Evolutionary conservation across 129 eudicot species (phyloP), one percentile per base, ranked within the genome.

Genomic region (Centrapalus pauciflorus): DNA sequence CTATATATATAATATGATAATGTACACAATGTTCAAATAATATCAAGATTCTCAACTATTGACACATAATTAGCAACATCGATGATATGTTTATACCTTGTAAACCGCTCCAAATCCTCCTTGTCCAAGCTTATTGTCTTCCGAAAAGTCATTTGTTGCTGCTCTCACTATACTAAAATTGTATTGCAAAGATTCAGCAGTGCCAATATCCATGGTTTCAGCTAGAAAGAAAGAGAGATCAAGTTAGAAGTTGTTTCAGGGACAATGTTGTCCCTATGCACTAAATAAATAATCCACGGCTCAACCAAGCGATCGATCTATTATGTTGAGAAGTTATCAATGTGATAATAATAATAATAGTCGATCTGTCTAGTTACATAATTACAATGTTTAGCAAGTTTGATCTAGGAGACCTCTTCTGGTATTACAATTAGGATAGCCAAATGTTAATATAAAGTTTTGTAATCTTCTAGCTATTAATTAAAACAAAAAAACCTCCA

Each of bases 71-170:
- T 1, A 13, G 7, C 29, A 6, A 23, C 25, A 35, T 14, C 1
- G 12, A 11, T 49, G 3, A 30, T 62, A 5, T 20, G 6, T 25
- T 61, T 10, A 37, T 69, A 80, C 85, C 77, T 64, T 76, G 61
- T 71, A 79, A 4, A 83, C 82, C 34, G 51, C 52, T 17, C 82
- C 82, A 72, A 79, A 72, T 67, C 82, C 84, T 55, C 84, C 88
- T 43, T 69, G 62, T 5, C 88, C 89, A n/a, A 79, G 45, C 59
- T 73, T 76, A 66, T 79, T 76, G 2, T 51, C 70, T 13, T 61
- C 77, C 3, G 79, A 54, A 38, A 83, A 83, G 69, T 79, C 67
- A 55, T 67, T 27, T 8, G 88, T 83, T 6, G 79, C 81, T 17
- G 57, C 76, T 56, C 60, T 66, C 3, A 83, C 43, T 24, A 28